Evolutionary conservation across 257 asterid genomes (phyloP), one percentile per base, ranked within the genome.

Genomic region (Dorcoceras hygrometricum): DNA sequence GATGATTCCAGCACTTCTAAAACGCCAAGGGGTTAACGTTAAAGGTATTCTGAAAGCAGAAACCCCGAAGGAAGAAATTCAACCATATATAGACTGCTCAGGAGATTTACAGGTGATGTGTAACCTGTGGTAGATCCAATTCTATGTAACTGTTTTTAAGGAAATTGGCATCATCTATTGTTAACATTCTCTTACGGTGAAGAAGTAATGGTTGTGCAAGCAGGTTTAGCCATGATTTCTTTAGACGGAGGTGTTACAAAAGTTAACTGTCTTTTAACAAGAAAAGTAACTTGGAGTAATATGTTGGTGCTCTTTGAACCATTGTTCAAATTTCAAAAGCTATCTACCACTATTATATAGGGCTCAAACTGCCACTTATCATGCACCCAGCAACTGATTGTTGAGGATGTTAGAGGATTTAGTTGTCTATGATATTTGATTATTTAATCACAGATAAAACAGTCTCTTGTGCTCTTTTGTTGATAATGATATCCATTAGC

Each of bases 11-110:
- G 99, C 98, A 29, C 92, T 95, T 82, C 82, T 95, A 57, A 91
- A 91, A 86, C 93, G 99, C 61, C 97, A 87, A 80, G 99, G 99
- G 78, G 76, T 95, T 71, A 87, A 91, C 11, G 98, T 89, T 79
- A 91, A 83, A 82, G 99, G 99, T 63, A 84, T 95, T 74, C 73
- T 87, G 77, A 95, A 95, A 88, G 86, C 96, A 58, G 87, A 91
- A 65, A 79, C 98, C 60, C 90, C 91, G 50, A 95, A 86, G 85
- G 98, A 91, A 75, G 99, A 89, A 73, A 88, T 89, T 63, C 94
- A 83, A 67, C 84, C 86, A 36, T 78, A 72, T 76, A 91, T 95
- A 69, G 99, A 95, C 70, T 87, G 96, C 87, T 86, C 99, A 0
- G 99, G 99, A 61, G 76, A 87, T 78, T 79, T 95, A 83, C 93